Conservation (phyloP, 2,329 filamentous ascomycete species). For the Xylariaceae sp. region DNA sequence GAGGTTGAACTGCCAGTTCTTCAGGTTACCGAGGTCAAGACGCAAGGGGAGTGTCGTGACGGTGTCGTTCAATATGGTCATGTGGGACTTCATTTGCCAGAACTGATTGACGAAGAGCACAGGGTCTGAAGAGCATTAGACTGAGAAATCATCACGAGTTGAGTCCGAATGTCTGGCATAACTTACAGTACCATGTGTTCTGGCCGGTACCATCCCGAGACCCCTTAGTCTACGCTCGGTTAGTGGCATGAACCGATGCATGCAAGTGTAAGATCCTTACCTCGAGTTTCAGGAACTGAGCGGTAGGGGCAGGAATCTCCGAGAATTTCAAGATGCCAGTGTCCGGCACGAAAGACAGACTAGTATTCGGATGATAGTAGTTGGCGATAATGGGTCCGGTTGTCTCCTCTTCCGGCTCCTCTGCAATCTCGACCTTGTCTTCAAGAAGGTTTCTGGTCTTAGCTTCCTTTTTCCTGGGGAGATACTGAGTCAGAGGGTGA, state of each 20-base stretch:
- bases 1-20: constrained; percentile 84
- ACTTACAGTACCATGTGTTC: constrained; percentile 80
- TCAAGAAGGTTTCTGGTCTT: constrained; percentile 87
- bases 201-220: constrained; percentile 78
- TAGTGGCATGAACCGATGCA: background rate
- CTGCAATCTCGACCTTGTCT: constrained; percentile 42
- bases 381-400: constrained; percentile 68
- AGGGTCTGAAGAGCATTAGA: constrained; percentile 53
- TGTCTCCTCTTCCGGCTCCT: constrained; percentile 47
- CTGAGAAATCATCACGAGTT: background rate
- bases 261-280: constrained; percentile 15
- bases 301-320: constrained; percentile 64
- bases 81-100: constrained; percentile 89
- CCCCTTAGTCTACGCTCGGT: constrained; percentile 48
- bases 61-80: constrained; percentile 87
- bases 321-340: constrained; percentile 64
- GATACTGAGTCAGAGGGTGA: constrained; percentile 81
- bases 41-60: constrained; percentile 76
- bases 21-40: constrained; percentile 75
- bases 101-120: constrained; percentile 92
- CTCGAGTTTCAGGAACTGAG: constrained; percentile 76
- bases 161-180: constrained; percentile 9
- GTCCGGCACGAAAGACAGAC: constrained; percentile 79
- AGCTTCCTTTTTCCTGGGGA: constrained; percentile 80
- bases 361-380: constrained; percentile 95